Conservation (phyloP, 2,329 filamentous ascomycete species). For the Venturia asperata region DNA sequence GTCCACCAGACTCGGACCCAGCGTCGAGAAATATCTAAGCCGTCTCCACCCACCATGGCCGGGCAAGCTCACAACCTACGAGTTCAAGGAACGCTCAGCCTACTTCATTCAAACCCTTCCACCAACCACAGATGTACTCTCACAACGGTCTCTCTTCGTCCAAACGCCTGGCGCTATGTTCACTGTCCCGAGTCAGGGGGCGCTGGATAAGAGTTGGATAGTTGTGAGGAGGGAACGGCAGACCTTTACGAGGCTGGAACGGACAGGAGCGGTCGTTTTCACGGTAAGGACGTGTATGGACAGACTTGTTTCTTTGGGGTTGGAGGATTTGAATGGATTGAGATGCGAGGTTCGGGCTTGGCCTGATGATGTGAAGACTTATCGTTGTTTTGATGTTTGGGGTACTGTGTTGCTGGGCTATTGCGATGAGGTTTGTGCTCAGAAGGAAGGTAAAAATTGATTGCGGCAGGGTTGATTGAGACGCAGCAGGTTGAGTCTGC, state of each 20-base stretch:
- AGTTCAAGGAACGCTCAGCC: not conserved
- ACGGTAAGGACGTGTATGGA: not conserved
- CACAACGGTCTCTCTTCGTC: not conserved
- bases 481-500: too few species aligned
- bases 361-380: constrained; percentile 1
- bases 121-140: not conserved
- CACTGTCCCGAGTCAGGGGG: not conserved
- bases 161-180: not conserved
- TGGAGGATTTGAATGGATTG: not conserved
- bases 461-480: too few species aligned
- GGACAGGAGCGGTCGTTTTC: not conserved
- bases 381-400: not conserved
- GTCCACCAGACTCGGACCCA: constrained; percentile 40
- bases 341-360: constrained; percentile 3
- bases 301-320: not conserved
- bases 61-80: not conserved
- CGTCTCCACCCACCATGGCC: not conserved
- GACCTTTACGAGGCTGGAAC: not conserved
- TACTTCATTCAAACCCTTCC: not conserved
- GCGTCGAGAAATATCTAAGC: constrained; percentile 30
- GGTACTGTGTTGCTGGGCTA: not conserved
- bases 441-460: not conserved
- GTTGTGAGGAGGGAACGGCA: not conserved
- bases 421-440: not conserved
- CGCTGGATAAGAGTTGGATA: not conserved